These are phyloP conservation scores for Sapria himalayana DNA, from an alignment of 345 rosid species.

Conservation along the genomic window DNA sequence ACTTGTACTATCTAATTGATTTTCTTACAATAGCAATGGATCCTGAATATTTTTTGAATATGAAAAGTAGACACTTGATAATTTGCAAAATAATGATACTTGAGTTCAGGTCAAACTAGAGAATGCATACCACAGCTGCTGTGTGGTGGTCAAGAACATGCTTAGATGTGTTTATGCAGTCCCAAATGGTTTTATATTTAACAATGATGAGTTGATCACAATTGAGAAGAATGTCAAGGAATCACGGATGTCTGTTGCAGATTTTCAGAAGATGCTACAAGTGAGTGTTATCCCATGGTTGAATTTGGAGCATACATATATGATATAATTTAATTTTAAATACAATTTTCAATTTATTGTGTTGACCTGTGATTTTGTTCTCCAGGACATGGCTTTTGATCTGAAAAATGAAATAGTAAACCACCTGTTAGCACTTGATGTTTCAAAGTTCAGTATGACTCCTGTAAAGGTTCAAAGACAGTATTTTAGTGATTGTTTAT, in stretches of 20 bases:
- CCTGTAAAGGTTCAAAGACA: conserved; percentile 57
- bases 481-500: too few species aligned
- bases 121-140: conserved; percentile 59
- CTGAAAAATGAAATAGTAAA: conserved; percentile 57
- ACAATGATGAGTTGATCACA: conserved; percentile 32
- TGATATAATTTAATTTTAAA: conserved; percentile 2
- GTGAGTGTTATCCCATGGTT: conserved; percentile 18
- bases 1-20: too few species aligned
- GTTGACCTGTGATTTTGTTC: conserved; percentile 8
- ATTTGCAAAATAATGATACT: too few species aligned
- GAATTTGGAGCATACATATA: neutral
- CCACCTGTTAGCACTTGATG: conserved; percentile 44
- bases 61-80: too few species aligned
- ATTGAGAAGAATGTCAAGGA: conserved; percentile 60
- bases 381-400: conserved; percentile 47
- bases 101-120: conserved; percentile 65
- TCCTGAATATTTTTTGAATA: too few species aligned
- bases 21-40: too few species aligned
- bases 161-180: conserved; percentile 79
- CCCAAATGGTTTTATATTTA: conserved; percentile 42
- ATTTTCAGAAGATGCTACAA: conserved; percentile 44
- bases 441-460: conserved; percentile 66
- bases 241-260: conserved; percentile 34
- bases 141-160: conserved; percentile 61
- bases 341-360: conserved; percentile 5